Conservation (phyloP, 176 grass and related monocot genomes). For the Eremochloa ophiuroides region DNA sequence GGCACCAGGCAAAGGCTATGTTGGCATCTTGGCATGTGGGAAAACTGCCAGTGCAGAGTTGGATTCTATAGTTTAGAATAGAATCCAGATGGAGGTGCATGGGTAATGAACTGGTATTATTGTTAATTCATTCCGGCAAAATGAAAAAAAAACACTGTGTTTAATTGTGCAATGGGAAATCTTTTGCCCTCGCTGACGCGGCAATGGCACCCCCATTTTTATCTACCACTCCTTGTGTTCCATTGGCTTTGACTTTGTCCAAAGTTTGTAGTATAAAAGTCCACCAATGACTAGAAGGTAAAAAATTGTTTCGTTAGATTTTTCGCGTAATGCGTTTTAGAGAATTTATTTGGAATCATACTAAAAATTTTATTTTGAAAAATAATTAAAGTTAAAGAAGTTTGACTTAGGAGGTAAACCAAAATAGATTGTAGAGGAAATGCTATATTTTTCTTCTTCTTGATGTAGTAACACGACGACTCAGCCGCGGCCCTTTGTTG, state of each 20-base stretch:
- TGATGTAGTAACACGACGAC: background rate
- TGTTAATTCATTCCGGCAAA: background rate
- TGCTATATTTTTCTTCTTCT: background rate
- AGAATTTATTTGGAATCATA: no score
- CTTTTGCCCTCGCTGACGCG: background rate
- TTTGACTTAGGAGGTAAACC: background rate
- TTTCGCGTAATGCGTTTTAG: no score
- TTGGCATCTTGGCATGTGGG: conserved; percentile 20
- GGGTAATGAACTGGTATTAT: background rate
- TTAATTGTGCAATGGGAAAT: background rate
- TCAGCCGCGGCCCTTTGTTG: no score
- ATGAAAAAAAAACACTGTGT: background rate
- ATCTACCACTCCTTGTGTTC: no score
- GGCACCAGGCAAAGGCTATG: background rate
- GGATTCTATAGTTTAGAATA: background rate
- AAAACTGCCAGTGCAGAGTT: background rate
- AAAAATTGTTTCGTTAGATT: no score
- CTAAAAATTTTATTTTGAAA: no score
- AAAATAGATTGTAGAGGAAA: background rate
- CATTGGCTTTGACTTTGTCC: background rate
- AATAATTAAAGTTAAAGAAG: background rate
- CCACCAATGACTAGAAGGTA: no score
- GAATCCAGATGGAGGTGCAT: background rate
- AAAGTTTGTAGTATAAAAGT: no score
- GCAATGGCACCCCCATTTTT: background rate